phyloP scores from a whole-genome alignment of 495 filamentous ascomycete genomes.

The Evansstolkia leycettana region DNA sequence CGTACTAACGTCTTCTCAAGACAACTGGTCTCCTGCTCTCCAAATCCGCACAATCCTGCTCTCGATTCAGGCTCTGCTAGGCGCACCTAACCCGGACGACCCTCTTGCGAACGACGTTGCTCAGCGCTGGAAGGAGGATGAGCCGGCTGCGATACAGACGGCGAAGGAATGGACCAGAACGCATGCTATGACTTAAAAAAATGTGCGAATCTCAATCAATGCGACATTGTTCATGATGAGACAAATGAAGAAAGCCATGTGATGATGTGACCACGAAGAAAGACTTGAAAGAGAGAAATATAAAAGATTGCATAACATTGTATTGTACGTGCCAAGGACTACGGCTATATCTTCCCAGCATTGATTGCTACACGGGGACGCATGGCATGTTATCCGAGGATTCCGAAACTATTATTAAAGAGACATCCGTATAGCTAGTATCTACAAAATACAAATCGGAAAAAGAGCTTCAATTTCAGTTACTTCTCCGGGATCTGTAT shows the following conservation, averaged over 20 bases:
- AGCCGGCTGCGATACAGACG: constrained; percentile 79
- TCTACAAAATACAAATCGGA: no score
- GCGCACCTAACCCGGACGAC: constrained; percentile 95
- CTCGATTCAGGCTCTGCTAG: constrained; percentile 92
- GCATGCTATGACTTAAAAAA: constrained; percentile 51
- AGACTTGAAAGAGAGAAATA: no score
- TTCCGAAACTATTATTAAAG: no score
- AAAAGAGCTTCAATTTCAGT: no score
- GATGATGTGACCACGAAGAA: constrained; percentile 30
- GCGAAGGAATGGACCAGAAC: constrained; percentile 80
- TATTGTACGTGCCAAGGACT: no score
- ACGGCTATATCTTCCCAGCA: no score
- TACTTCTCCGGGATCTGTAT: no score
- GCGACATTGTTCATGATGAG: not conserved
- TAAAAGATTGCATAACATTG: no score
- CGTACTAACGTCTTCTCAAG: constrained; percentile 31
- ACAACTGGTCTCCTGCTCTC: constrained; percentile 97
- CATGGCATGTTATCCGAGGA: no score
- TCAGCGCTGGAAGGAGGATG: constrained; percentile 95
- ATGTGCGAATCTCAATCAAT: not conserved
- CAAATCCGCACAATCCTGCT: constrained; percentile 97
- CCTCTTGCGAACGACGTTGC: constrained; percentile 94
- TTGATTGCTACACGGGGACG: no score
- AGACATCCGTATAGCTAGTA: no score
- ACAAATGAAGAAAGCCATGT: constrained; percentile 3